These are phyloP conservation scores for Sugiyamaella novakii DNA, from an alignment of 1,139 yeast genomes.

Conservation along the genomic window DNA sequence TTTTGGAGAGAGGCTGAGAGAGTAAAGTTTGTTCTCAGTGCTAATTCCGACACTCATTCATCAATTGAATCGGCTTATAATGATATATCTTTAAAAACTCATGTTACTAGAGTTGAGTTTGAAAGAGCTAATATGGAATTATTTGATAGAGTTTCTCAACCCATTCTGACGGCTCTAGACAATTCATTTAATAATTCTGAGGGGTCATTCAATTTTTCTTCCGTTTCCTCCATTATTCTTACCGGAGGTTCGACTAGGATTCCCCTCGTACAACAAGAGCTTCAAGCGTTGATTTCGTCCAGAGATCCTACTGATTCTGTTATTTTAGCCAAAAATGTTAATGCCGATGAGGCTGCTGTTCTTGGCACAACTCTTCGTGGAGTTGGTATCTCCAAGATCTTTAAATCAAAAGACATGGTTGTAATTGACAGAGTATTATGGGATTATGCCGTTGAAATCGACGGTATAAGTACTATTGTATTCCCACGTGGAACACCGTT, in stretches of 20 bases:
- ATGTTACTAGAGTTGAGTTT: slow-evolving; percentile 73
- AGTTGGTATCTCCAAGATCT: slow-evolving; percentile 60
- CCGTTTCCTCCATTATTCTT: slow-evolving; percentile 67
- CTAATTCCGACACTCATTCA: slow-evolving; percentile 73
- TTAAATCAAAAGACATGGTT: slow-evolving; percentile 62
- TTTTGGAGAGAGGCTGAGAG: slow-evolving; percentile 83
- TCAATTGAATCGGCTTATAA: slow-evolving; percentile 63
- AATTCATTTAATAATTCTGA: slow-evolving; percentile 35
- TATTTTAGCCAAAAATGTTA: slow-evolving; percentile 76
- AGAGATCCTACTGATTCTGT: slow-evolving; percentile 32
- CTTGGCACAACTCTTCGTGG: slow-evolving; percentile 87
- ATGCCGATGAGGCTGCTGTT: slow-evolving; percentile 94
- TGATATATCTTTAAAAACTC: slow-evolving; percentile 70
- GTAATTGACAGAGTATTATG: slow-evolving; percentile 58
- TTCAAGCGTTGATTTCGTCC: slow-evolving; percentile 52
- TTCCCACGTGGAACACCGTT: slow-evolving; percentile 40
- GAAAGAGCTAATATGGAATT: slow-evolving; percentile 58
- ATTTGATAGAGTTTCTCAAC: slow-evolving; percentile 52
- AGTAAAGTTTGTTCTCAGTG: slow-evolving; percentile 82
- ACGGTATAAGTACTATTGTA: slow-evolving; percentile 27
- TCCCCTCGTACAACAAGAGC: slow-evolving; percentile 71
- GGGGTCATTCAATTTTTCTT: slow-evolving; percentile 38
- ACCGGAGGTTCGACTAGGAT: slow-evolving; percentile 93
- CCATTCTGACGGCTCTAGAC: slow-evolving; percentile 58
- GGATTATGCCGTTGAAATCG: slow-evolving; percentile 41